phyloP scores from a whole-genome alignment of 495 filamentous ascomycete genomes.

The Platismatia glauca region DNA sequence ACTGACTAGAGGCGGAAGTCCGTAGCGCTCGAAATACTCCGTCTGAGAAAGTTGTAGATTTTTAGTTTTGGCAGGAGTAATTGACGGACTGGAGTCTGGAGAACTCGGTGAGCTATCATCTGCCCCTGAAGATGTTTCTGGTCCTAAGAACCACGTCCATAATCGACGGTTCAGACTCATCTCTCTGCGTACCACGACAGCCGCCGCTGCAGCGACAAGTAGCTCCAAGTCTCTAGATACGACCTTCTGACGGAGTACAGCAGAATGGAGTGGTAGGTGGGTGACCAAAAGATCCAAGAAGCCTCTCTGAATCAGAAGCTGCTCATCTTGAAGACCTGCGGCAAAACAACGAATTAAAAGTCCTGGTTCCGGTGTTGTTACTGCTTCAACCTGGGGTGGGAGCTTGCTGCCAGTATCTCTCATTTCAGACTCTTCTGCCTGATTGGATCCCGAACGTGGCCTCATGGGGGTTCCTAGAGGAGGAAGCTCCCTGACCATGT shows the following conservation, averaged over 20 bases:
- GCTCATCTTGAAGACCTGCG: slow-evolving; percentile 78
- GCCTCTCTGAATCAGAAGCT: slow-evolving; percentile 84
- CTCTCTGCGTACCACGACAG: slow-evolving; percentile 78
- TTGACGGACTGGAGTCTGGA: slow-evolving; percentile 39
- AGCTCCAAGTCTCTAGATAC: slow-evolving; percentile 66
- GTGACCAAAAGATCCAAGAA: slow-evolving; percentile 90
- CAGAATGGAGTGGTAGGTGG: slow-evolving; percentile 80
- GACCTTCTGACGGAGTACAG: slow-evolving; percentile 65
- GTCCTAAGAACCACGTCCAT: slow-evolving; percentile 95
- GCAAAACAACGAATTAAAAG: slow-evolving; percentile 84
- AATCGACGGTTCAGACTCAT: slow-evolving; percentile 93
- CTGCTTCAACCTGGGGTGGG: slow-evolving; percentile 51
- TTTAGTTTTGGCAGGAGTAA: slow-evolving; percentile 28
- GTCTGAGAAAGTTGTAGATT: slow-evolving; percentile 39
- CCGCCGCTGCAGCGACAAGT: slow-evolving; percentile 69
- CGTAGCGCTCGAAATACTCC: slow-evolving; percentile 73
- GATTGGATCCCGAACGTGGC: slow-evolving; percentile 20
- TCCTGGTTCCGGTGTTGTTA: slow-evolving; percentile 88
- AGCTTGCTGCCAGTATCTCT: slow-evolving; percentile 16
- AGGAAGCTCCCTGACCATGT: slow-evolving; percentile 69
- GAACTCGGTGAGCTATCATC: slow-evolving; percentile 33
- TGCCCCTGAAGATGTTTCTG: slow-evolving; percentile 51
- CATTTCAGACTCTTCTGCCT: slow-evolving; percentile 24
- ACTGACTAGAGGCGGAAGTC: slow-evolving; percentile 59
- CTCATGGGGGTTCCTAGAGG: slow-evolving; percentile 44